Evolutionary conservation across 2,329 filamentous ascomycete species (phyloP).

Genomic region (Chalaropsis thielavioides): DNA sequence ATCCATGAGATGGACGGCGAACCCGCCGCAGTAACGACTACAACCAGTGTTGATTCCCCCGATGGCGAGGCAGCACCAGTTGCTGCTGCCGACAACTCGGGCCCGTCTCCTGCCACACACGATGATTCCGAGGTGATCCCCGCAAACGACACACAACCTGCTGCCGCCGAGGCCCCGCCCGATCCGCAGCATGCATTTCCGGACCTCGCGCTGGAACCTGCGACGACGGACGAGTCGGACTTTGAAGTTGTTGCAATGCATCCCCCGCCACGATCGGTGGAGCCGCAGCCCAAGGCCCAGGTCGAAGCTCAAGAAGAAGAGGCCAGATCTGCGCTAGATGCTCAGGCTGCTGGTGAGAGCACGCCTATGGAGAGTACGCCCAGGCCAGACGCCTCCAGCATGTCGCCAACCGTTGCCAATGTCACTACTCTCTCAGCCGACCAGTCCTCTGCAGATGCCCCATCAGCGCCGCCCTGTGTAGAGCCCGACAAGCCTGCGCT

Average conservation of each 20-base stretch:
- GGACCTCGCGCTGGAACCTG: slow-evolving; percentile 15
- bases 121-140: neutral
- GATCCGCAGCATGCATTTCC: slow-evolving; percentile 6
- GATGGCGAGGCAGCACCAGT: neutral
- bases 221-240: slow-evolving; percentile 16
- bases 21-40: neutral
- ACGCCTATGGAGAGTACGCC: neutral
- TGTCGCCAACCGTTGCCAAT: neutral
- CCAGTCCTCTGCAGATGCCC: neutral
- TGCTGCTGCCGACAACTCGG: neutral
- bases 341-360: neutral
- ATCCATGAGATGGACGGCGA: slow-evolving; percentile 10
- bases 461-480: neutral
- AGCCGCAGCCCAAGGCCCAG: neutral
- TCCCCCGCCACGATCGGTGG: neutral
- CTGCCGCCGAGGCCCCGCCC: slow-evolving; percentile 8
- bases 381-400: neutral
- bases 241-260: slow-evolving; percentile 13
- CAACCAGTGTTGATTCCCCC: neutral
- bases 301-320: neutral
- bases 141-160: neutral
- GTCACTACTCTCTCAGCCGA: neutral
- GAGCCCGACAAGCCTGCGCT: neutral
- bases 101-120: neutral
- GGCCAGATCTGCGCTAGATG: neutral